Evolutionary conservation across 208 protist genomes (phyloP), one percentile per base, ranked within the genome.

Genomic region (Tritrichomonas musculus): DNA sequence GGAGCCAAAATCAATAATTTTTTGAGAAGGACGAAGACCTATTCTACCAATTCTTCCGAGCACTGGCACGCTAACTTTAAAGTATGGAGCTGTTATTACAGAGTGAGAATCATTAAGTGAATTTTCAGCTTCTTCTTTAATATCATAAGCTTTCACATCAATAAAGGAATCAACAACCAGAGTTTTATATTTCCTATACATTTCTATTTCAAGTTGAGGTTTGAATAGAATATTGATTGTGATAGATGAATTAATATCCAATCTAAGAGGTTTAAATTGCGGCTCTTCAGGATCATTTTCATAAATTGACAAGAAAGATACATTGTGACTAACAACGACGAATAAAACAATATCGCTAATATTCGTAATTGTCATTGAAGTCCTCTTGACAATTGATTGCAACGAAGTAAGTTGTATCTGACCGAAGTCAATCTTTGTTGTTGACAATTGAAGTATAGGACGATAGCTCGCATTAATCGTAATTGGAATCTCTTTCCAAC

Each of bases 391-490:
- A 50, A 88, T 47, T 22, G 47, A 25, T 36, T 53, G 30, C 9
- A 44, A 57, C 3, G 41, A 53, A 39, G 77, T 88, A 8, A 88
- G 30, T 2, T 1, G 13, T 5, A 88, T 88, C 39, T 44, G 1
- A 27, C 77, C 77, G n/a, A 88, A 88, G 27, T 88, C 77, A 50
- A 88, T 88, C 9, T 57, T 53, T 53, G 41, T 60, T 57, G 77
- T 60, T 39, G 77, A 36, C 8, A 88, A 57, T 39, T 25, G 44
- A 39, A 88, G 4, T 39, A 88, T 11, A 39, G 77, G 77, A 9
- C 41, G 41, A 39, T 60, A 88, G 8, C n/a, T 27, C 0, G 77
- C 8, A n/a, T 88, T 20, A 3, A 88, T n/a, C 33, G 9, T 53
- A 27, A 88, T 11, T 41, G 44, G 41, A n/a, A 44, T 53, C 0